Conservation (phyloP, 2,329 filamentous ascomycete genomes). For the Juglanconis sp. region DNA sequence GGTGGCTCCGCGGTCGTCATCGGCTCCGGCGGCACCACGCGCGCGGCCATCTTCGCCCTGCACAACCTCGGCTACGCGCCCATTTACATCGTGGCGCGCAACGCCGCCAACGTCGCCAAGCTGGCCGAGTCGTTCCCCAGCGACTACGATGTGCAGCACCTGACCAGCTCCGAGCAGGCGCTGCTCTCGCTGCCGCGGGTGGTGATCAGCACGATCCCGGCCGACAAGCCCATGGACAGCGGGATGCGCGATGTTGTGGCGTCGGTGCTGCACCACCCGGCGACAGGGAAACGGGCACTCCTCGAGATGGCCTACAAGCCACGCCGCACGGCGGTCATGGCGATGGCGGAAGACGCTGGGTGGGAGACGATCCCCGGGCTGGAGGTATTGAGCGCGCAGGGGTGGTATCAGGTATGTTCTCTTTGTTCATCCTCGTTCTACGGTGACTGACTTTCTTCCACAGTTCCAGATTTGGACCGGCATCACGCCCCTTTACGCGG, state of each 20-base stretch:
- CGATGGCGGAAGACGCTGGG: slow-evolving; percentile 70
- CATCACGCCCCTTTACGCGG: slow-evolving; percentile 68
- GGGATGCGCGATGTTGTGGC: slow-evolving; percentile 64
- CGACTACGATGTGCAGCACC: slow-evolving; percentile 66
- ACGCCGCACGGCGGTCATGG: slow-evolving; percentile 76
- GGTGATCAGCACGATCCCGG: slow-evolving; percentile 87
- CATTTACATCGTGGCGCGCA: slow-evolving; percentile 83
- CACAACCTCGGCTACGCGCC: slow-evolving; percentile 79
- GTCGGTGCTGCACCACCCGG: slow-evolving; percentile 41
- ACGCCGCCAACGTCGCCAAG: slow-evolving; percentile 61
- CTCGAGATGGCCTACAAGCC: slow-evolving; percentile 98
- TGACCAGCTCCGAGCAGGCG: slow-evolving; percentile 54
- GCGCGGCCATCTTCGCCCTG: slow-evolving; percentile 86
- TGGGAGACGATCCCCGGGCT: slow-evolving; percentile 85
- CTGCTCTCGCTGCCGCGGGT: slow-evolving; percentile 57
- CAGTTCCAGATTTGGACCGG: slow-evolving; percentile 83
- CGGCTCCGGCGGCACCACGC: slow-evolving; percentile 86
- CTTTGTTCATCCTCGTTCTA: slow-evolving; percentile 16
- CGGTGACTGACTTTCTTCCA: slow-evolving; percentile 20
- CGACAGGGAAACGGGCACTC: slow-evolving; percentile 53
- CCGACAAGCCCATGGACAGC: slow-evolving; percentile 76
- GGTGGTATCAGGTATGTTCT: slow-evolving; percentile 72
- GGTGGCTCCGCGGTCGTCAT: slow-evolving; percentile 65
- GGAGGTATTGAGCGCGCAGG: slow-evolving; percentile 87
- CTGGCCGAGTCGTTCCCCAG: slow-evolving; percentile 71